Evolutionary conservation across 306 rosid genomes (phyloP), one percentile per base, ranked within the genome.

Genomic region (Quillaja saponaria): DNA sequence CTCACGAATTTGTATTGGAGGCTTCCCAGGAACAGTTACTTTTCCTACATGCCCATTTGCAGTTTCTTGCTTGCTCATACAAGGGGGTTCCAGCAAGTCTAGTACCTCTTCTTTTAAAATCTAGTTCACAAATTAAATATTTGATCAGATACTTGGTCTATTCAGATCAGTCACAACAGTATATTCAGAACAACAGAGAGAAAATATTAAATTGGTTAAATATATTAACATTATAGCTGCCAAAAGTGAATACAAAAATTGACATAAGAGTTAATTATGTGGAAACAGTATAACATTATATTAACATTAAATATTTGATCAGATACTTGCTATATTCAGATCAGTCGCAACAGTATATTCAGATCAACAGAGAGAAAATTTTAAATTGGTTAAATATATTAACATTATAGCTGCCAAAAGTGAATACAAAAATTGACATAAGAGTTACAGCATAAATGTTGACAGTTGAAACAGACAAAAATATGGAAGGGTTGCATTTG

Each of bases 1-100:
- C 85, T 94, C 99, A 71, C 99, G 97, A 75, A 94, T 94, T 84
- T 94, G 99, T 76, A 94, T 94, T 3, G 91, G 97, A 34, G 97
- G 88, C 76, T 90, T 94, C 74, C 86, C 97, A 14, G 91, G 90
- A 42, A 75, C 51, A 34, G 73, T 54, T 67, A 80, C 78, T 86
- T 89, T 94, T 59, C 79, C 95, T 45, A 75, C 74, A 72, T 82
- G 88, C 74, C 97, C 99, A 48, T 87, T 94, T 58, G 90, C 74
- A 58, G 86, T 81, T 66, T 94, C 99, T 68, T 81, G 66, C 80
- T 94, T 94, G 82, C 81, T 75, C 74, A 85, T 51, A 51, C 81
- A 78, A 68, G 85, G 74, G 61, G 85, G 68, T 81, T 94, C 99
- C 76, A 94, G 78, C 89, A 94, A 87, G 75, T 94, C 99, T 71